phyloP scores from a whole-genome alignment of 176 grass and related monocot genomes.

The Ensete glaucum region DNA sequence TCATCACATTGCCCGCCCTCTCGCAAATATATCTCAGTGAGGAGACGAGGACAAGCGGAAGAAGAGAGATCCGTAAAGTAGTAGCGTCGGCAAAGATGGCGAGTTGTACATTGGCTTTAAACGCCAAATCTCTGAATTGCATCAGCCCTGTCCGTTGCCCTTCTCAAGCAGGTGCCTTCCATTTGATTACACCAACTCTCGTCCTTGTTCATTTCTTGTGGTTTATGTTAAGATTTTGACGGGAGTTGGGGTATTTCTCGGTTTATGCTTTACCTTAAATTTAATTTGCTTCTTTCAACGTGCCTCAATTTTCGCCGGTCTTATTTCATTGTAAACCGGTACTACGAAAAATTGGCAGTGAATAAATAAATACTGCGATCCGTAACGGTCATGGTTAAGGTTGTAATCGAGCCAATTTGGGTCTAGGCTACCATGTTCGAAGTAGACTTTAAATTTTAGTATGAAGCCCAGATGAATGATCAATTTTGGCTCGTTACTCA shows the following conservation, averaged over 20 bases:
- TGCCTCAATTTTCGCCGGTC: background rate
- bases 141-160: conserved; percentile 73
- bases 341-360: background rate
- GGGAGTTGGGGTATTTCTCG: background rate
- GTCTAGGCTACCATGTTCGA: background rate
- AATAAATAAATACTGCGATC: background rate
- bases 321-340: background rate
- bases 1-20: background rate
- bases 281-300: background rate
- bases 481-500: background rate
- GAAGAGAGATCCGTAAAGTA: no score
- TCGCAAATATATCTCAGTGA: background rate
- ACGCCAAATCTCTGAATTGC: conserved; percentile 46
- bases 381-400: background rate
- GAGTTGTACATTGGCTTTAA: background rate
- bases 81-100: background rate
- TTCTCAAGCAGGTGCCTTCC: conserved; percentile 59
- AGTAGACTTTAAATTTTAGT: background rate
- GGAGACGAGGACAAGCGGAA: no score
- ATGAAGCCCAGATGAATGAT: background rate
- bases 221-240: background rate
- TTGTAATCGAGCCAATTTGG: background rate
- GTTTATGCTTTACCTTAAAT: background rate
- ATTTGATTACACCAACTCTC: background rate
- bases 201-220: background rate